Conservation (phyloP, 257 asterid species). For the Nicotiana noctiflora region DNA sequence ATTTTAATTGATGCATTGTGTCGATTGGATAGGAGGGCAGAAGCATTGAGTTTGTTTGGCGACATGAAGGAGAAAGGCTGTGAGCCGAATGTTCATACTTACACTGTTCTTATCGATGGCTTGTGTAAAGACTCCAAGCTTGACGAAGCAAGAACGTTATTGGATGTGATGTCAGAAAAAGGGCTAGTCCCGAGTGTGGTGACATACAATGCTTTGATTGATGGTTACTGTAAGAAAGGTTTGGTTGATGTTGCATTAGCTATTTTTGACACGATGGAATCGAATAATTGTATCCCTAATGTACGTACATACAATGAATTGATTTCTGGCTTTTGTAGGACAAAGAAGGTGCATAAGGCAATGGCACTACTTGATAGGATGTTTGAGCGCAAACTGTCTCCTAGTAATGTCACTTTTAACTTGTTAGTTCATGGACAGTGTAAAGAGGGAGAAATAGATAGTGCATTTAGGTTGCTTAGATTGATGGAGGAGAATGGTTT, state of each 20-base stretch:
- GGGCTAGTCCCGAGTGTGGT: constrained; percentile 46
- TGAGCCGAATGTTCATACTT: constrained; percentile 57
- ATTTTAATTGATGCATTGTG: constrained; percentile 60
- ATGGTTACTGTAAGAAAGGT: constrained; percentile 62
- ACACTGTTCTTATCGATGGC: constrained; percentile 52
- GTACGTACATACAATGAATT: constrained; percentile 65
- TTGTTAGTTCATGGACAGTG: constrained; percentile 62
- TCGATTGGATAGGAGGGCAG: constrained; percentile 40
- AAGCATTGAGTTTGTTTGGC: constrained; percentile 49
- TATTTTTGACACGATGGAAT: constrained; percentile 45
- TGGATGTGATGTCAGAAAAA: constrained; percentile 39
- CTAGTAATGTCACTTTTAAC: constrained; percentile 51
- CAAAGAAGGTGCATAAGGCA: constrained; percentile 52
- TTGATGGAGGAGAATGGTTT: constrained; percentile 53
- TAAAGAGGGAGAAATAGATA: constrained; percentile 46
- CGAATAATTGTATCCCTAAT: constrained; percentile 42
- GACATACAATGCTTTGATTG: constrained; percentile 63
- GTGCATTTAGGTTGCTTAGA: constrained; percentile 55
- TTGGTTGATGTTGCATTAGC: constrained; percentile 45
- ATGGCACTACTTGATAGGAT: constrained; percentile 58
- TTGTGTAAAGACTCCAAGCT: constrained; percentile 51
- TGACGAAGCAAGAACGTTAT: constrained; percentile 38
- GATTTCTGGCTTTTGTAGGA: constrained; percentile 54
- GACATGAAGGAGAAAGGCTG: constrained; percentile 71
- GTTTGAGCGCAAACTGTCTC: constrained; percentile 42